A percentile compares a stretch with the other conserved stretches of the same genome.
Evolutionary conservation across 2,329 filamentous ascomycete genomes (phyloP).

Genomic region (Xylaria hypoxylon): DNA sequence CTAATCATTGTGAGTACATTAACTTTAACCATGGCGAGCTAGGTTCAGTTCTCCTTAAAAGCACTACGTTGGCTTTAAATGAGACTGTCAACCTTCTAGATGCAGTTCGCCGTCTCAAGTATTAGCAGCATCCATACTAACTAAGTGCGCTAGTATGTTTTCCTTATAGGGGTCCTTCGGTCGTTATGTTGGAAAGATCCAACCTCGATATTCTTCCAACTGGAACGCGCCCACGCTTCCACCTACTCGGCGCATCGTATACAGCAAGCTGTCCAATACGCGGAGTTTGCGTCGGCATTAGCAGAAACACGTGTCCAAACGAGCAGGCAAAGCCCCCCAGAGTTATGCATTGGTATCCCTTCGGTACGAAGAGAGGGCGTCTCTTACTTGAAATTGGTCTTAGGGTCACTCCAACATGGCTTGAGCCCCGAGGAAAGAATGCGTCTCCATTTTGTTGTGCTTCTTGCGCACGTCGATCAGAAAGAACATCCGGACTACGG

Average conservation of each 20-base stretch:
- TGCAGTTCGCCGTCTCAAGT: background rate
- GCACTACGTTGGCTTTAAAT: background rate
- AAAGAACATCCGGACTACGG: constrained; percentile 37
- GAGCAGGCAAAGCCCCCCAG: constrained; percentile 22
- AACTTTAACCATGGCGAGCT: too few relatives aligned
- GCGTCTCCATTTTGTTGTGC: constrained; percentile 40
- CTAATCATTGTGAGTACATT: constrained; percentile 16
- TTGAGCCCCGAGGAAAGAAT: constrained; percentile 35
- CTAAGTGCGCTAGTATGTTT: constrained; percentile 32
- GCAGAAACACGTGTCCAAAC: background rate
- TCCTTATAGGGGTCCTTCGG: constrained; percentile 38
- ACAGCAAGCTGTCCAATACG: constrained; percentile 36
- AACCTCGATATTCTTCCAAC: constrained; percentile 43
- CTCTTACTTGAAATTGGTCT: constrained; percentile 42
- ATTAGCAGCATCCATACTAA: background rate
- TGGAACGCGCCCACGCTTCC: constrained; percentile 36
- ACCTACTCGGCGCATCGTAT: constrained; percentile 42
- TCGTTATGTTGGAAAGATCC: constrained; percentile 43
- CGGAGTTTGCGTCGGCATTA: constrained; percentile 19
- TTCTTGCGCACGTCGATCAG: constrained; percentile 45
- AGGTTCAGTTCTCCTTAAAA: background rate
- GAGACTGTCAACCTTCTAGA: background rate
- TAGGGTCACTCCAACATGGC: constrained; percentile 44
- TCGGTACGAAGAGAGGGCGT: constrained; percentile 42
- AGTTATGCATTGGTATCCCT: constrained; percentile 43